Evolutionary conservation across 208 protist genomes (phyloP), one percentile per base, ranked within the genome.

Genomic region (Trypanosoma avium): DNA sequence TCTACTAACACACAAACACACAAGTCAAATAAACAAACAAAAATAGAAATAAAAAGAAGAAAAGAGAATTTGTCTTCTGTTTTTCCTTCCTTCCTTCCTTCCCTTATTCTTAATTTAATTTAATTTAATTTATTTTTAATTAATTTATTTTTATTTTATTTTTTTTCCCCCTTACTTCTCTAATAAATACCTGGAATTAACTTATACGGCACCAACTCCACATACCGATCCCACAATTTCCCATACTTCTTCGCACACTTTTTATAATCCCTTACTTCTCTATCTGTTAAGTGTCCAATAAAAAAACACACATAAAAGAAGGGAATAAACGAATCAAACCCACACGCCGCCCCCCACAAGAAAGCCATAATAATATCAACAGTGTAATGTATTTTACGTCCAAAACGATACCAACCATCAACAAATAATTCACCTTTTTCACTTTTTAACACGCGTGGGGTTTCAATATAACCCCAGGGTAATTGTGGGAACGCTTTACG

Each of bases 291-390:
- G 69, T 98, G 85, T 50, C 43, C 50, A n/a, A 84, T 63, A 69
- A 99, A 98, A 84, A 98, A 98, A 75, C 47, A 83, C 46, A 95
- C 78, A 76, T 99, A 98, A 69, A 98, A 98, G 80, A 97, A 98
- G 32, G 97, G 97, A 47, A 98, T 85, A 61, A 95, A 93, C 24
- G 75, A 78, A 30, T 81, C 50, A 60, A 94, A 96, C 40, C 95
- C 96, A 73, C 91, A 97, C 21, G 80, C 61, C 38, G 88, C 57
- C 47, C 96, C 95, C 95, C 96, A 98, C 38, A 88, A 73, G 15
- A 98, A 63, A 13, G 96, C 82, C 91, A 98, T 97, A 38, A 88
- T 70, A 21, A 98, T 60, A 71, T 99, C 96, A 40, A 81, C 81
- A 6, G 92, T 93, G 89, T 99, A 98, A 77, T 98, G 92, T 24